Percentiles rank a stretch among this genome's conserved stretches.
Evolutionary conservation across 2,329 filamentous ascomycete species (phyloP).

Genomic region (Chrysoporthe deuterocubensis): DNA sequence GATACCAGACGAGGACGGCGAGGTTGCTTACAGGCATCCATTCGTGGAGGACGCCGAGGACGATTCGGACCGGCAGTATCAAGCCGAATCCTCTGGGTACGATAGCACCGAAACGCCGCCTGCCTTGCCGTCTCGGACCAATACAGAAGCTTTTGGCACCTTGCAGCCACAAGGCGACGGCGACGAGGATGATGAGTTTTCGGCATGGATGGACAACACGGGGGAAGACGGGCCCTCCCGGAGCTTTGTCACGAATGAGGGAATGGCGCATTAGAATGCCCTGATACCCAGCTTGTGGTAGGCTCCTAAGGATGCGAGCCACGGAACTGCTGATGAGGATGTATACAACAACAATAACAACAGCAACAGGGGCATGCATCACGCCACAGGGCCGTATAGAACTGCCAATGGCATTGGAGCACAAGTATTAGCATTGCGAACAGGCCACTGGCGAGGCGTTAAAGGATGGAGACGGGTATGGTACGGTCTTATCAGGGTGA

Average conservation of each 20-base stretch:
- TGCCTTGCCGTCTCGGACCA: conserved; percentile 13
- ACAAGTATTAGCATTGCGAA: too few species aligned
- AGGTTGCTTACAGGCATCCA: conserved; percentile 34
- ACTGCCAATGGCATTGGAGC: too few species aligned
- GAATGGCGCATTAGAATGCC: not conserved
- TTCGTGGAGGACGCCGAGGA: conserved; percentile 43
- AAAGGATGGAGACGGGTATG: too few species aligned
- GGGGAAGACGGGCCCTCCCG: conserved; percentile 23
- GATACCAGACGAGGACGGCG: conserved; percentile 40
- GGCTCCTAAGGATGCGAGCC: too few species aligned
- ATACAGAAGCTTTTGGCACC: not conserved
- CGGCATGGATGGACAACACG: conserved; percentile 30
- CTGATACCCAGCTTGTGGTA: too few species aligned
- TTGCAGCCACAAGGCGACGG: conserved; percentile 39
- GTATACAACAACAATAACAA: too few species aligned
- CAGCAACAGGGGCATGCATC: too few species aligned
- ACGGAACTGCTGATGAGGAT: too few species aligned
- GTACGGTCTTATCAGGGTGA: too few species aligned
- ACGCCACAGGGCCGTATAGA: too few species aligned
- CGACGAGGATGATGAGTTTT: conserved; percentile 47
- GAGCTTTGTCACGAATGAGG: conserved; percentile 16
- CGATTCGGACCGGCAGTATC: conserved; percentile 20
- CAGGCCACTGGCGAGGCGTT: too few species aligned
- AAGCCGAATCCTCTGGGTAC: conserved; percentile 6
- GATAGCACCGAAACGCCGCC: conserved; percentile 18